Conservation (phyloP, 2,329 filamentous ascomycete genomes). For the Dothidotthia symphoricarpi region DNA sequence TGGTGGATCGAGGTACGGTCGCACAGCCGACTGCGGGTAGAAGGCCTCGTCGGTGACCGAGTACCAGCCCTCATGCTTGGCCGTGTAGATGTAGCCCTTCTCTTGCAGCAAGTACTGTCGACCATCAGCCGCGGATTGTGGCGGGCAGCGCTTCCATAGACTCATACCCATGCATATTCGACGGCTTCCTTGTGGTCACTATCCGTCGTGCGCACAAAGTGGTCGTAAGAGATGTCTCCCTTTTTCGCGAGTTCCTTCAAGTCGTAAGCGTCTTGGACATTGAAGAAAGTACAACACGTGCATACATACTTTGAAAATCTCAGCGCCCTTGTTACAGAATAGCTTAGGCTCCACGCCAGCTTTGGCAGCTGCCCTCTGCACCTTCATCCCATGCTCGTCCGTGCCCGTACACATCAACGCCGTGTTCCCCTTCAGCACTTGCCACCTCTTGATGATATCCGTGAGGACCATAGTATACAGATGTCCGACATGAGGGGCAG, state of each 20-base stretch:
- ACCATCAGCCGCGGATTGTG: slow-evolving; percentile 19
- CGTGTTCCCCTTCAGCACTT: slow-evolving; percentile 67
- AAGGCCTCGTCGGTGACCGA: slow-evolving; percentile 96
- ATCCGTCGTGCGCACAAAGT: slow-evolving; percentile 93
- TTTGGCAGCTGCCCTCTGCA: slow-evolving; percentile 78
- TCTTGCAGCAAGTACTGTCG: slow-evolving; percentile 66
- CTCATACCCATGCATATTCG: slow-evolving; percentile 75
- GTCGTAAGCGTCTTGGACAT: slow-evolving; percentile 12
- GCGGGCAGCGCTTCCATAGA: not conserved
- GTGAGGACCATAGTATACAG: slow-evolving; percentile 89
- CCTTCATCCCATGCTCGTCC: slow-evolving; percentile 97
- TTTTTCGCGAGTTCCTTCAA: slow-evolving; percentile 63
- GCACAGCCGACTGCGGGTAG: slow-evolving; percentile 75
- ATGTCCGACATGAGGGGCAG: slow-evolving; percentile 91
- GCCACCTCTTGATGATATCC: slow-evolving; percentile 91
- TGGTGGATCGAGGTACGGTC: slow-evolving; percentile 70
- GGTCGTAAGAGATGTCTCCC: slow-evolving; percentile 71
- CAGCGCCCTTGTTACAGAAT: slow-evolving; percentile 84
- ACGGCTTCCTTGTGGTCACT: slow-evolving; percentile 78
- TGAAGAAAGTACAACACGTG: too few relatives aligned
- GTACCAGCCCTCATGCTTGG: slow-evolving; percentile 93
- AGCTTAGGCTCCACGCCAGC: slow-evolving; percentile 70
- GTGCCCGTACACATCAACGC: slow-evolving; percentile 85
- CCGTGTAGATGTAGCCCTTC: slow-evolving; percentile 75
- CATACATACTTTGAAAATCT: slow-evolving; percentile 64